These are phyloP conservation scores for Rhododendron ferrugineum DNA, from an alignment of 148 eudicot genomes.

Conservation along the genomic window DNA sequence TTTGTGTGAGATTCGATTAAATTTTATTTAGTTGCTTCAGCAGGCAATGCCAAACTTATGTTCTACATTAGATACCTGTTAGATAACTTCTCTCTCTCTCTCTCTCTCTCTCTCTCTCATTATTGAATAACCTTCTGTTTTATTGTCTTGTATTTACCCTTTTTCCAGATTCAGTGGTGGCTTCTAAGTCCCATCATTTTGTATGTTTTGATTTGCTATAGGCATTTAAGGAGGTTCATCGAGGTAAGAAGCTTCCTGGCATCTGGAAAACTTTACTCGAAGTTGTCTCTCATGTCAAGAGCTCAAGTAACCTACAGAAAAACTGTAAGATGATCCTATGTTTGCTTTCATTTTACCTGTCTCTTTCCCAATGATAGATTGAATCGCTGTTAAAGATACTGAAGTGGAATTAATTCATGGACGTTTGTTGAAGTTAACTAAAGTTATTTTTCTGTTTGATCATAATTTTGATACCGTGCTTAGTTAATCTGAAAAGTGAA, in stretches of 20 bases:
- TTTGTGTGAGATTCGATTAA: neutral
- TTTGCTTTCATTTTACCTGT: neutral
- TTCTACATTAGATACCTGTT: neutral
- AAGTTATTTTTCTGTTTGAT: neutral
- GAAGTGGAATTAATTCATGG: neutral
- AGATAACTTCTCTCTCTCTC: neutral
- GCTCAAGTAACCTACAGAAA: constrained; percentile 37
- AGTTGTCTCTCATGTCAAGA: constrained; percentile 47
- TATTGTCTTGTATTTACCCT: neutral
- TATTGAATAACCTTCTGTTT: neutral
- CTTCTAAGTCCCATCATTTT: neutral
- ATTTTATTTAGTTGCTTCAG: neutral
- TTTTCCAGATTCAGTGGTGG: neutral
- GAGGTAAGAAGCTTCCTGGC: constrained; percentile 81
- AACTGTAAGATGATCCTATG: constrained; percentile 44
- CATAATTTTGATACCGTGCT: neutral
- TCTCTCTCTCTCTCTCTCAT: neutral
- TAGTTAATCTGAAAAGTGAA: neutral
- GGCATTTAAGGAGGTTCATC: constrained; percentile 73
- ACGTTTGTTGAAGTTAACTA: neutral
- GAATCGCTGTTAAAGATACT: neutral
- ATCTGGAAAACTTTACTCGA: constrained; percentile 70
- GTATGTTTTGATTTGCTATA: constrained; percentile 7
- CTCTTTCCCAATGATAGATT: neutral
- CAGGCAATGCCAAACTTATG: neutral